Base-by-base conservation (phyloP, 345 rosid species). In the Bruguiera sexangula region DNA sequence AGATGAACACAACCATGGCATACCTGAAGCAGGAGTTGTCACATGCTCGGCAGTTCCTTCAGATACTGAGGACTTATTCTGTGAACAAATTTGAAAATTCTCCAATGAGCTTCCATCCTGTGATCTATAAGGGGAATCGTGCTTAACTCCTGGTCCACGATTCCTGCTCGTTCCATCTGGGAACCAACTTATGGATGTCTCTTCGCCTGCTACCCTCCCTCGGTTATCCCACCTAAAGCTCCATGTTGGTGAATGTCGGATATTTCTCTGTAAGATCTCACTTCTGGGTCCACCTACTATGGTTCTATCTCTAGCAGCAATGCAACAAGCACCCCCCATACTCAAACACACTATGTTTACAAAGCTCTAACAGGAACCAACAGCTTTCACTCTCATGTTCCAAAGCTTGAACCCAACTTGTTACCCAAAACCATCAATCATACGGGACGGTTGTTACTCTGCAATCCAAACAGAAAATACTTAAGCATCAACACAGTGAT, bases 251-350 rank as follows among this genome's bases (percentile, higher is more conserved):
- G 99, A 96, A 82, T 83, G 62, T 67, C 93, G 83, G n/a, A 86
- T 53, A 78, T 85, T 88, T 80, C 93, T 83, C 72, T 79, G 91
- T 66, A 86, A 73, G 52, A 75, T 66, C 21, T 89, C 98, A 75
- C 79, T 75, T 73, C 86, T 83, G n/a, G 88, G 73, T 74, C 82
- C 87, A 82, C 66, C 76, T 32, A 85, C 81, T 22, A 96, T 92
- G 74, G 78, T 87, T 82, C 85, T 92, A 69, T 96, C 99, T 75
- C 95, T 82, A 78, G 93, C 94, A 79, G 99, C 94, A 71, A 96
- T 88, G 81, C 99, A 96, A 73, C 98, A 96, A 68, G 94, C 93
- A 70, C 91, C 85, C 60, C 99, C 99, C 99, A 96, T 95, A 62
- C 65, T 82, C 73, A 24, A 72, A 75, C 69, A 70, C 76, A 77